A percentile compares a stretch with the other conserved stretches of the same genome.
phyloP scores from a whole-genome alignment of 2,329 filamentous ascomycete species.

The Magnaporthiopsis incrustans region DNA sequence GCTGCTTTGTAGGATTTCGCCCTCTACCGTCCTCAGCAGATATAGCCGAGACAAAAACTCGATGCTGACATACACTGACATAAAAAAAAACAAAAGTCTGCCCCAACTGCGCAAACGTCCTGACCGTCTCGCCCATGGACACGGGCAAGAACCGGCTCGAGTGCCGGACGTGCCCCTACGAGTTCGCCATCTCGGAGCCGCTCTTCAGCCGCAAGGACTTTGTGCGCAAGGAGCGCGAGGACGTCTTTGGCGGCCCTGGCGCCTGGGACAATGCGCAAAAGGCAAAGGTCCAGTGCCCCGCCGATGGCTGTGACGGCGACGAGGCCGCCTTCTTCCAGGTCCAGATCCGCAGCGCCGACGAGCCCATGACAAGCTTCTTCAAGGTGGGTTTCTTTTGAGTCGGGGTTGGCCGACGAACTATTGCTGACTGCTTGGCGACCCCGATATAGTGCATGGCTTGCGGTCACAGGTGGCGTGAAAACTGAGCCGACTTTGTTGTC shows the following conservation, averaged over 20 bases:
- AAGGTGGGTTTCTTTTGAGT: constrained; percentile 45
- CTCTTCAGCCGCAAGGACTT: constrained; percentile 80
- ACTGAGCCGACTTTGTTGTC: constrained; percentile 28
- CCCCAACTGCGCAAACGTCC: constrained; percentile 74
- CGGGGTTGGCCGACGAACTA: no score
- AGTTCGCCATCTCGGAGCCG: constrained; percentile 70
- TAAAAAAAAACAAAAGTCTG: constrained; percentile 44
- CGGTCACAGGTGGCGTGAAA: constrained; percentile 58
- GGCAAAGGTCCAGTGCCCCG: constrained; percentile 72
- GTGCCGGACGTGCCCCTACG: constrained; percentile 92
- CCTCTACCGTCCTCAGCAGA: no score
- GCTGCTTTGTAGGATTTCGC: constrained; percentile 51
- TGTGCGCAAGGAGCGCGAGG: constrained; percentile 80
- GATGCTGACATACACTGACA: no score
- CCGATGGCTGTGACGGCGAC: constrained; percentile 69
- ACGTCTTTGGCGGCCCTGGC: constrained; percentile 78
- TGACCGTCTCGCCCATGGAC: constrained; percentile 59
- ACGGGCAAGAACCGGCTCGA: constrained; percentile 72
- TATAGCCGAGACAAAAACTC: no score
- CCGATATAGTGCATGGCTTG: constrained; percentile 55
- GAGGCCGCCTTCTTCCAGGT: constrained; percentile 94
- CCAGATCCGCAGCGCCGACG: constrained; percentile 95
- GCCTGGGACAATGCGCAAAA: constrained; percentile 91
- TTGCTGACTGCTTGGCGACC: constrained; percentile 9
- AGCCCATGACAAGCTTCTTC: constrained; percentile 96